phyloP scores from a whole-genome alignment of 2,329 filamentous ascomycete species.

The Fusarium dimerum region DNA sequence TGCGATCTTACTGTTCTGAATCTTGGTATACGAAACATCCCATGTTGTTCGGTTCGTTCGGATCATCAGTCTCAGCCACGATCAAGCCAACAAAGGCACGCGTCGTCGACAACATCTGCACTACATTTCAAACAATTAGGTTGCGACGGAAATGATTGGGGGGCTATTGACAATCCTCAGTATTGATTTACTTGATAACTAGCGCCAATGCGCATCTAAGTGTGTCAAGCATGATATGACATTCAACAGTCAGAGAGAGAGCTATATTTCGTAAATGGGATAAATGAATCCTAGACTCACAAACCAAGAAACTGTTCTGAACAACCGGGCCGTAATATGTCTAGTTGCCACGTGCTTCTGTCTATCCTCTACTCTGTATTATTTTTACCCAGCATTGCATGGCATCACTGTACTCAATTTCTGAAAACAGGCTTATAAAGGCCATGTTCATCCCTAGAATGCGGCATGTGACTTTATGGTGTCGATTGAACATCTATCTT shows the following conservation, averaged over 20 bases:
- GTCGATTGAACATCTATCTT: background rate
- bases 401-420: too few relatives aligned
- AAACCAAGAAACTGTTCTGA: background rate
- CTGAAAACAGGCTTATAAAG: background rate
- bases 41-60: background rate
- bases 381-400: too few relatives aligned
- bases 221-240: too few relatives aligned
- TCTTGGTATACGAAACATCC: background rate
- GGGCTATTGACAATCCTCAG: too few relatives aligned
- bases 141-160: slow-evolving; percentile 14
- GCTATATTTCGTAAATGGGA: background rate
- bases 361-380: background rate
- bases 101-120: too few relatives aligned
- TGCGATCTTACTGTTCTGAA: background rate
- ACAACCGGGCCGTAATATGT: background rate
- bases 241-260: too few relatives aligned
- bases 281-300: background rate
- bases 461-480: background rate
- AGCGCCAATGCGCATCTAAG: too few relatives aligned
- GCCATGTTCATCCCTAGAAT: background rate
- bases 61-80: slow-evolving; percentile 20
- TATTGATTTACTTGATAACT: too few relatives aligned
- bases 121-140: too few relatives aligned
- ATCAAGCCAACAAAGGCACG: background rate
- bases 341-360: background rate